These are phyloP conservation scores for Naganishia onofrii DNA, from an alignment of 768 basidiomycete genomes.

Conservation along the genomic window DNA sequence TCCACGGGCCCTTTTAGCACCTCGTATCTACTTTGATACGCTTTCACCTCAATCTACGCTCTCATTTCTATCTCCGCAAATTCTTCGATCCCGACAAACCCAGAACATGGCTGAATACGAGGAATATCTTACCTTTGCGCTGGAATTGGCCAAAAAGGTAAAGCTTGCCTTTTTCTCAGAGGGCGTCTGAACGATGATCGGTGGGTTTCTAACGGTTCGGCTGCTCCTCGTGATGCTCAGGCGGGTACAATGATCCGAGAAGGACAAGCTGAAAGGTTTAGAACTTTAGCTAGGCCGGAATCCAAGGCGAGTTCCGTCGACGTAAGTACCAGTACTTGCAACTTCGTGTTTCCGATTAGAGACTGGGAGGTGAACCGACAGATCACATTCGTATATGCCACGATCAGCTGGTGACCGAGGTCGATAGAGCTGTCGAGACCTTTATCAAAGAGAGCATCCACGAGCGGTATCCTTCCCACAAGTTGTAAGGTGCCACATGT, in stretches of 20 bases:
- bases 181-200: too few relatives aligned
- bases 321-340: conserved; percentile 35
- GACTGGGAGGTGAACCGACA: too few relatives aligned
- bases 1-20: too few relatives aligned
- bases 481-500: conserved; percentile 65
- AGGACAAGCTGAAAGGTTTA: conserved; percentile 64
- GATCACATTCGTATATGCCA: neutral
- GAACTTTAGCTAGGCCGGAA: conserved; percentile 52
- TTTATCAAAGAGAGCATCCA: conserved; percentile 70
- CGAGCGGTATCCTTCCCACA: conserved; percentile 67
- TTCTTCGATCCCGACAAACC: neutral
- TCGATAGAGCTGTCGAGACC: conserved; percentile 85
- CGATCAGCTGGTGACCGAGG: conserved; percentile 75
- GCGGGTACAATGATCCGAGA: conserved; percentile 55
- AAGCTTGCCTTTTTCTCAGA: too few relatives aligned
- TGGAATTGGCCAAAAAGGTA: conserved; percentile 62
- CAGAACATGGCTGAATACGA: conserved; percentile 25
- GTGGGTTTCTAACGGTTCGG: too few relatives aligned
- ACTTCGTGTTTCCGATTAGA: too few relatives aligned
- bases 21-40: too few relatives aligned
- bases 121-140: conserved; percentile 61
- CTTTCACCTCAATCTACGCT: too few relatives aligned
- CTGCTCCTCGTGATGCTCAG: neutral
- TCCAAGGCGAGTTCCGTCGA: conserved; percentile 89
- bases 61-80: too few relatives aligned